phyloP scores from a whole-genome alignment of 345 rosid genomes.

The Noccaea caerulescens region DNA sequence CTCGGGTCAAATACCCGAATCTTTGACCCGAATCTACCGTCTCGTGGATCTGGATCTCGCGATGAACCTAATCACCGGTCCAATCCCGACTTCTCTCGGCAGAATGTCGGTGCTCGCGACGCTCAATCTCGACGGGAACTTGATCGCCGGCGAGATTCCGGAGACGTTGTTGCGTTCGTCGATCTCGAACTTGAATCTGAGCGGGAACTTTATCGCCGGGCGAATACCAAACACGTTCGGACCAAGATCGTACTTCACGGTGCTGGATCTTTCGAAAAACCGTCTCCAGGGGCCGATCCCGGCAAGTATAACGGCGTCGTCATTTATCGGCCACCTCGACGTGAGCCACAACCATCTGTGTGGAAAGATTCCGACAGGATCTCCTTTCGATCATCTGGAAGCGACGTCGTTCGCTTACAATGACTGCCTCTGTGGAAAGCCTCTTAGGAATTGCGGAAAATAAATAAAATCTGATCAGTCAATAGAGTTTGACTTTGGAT shows the following conservation, averaged over 20 bases:
- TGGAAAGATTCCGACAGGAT: slow-evolving; percentile 74
- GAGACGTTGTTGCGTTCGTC: slow-evolving; percentile 60
- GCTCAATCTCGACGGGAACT: slow-evolving; percentile 62
- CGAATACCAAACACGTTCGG: slow-evolving; percentile 72
- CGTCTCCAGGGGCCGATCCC: slow-evolving; percentile 69
- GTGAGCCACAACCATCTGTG: slow-evolving; percentile 84
- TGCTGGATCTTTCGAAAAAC: slow-evolving; percentile 71
- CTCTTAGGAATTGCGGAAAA: slow-evolving; percentile 60
- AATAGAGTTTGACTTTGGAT: neutral
- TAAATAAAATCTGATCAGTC: neutral
- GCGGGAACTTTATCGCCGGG: slow-evolving; percentile 60
- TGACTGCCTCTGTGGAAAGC: slow-evolving; percentile 82
- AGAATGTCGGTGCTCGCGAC: slow-evolving; percentile 78
- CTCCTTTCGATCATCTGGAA: slow-evolving; percentile 70
- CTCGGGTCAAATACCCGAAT: slow-evolving; percentile 63
- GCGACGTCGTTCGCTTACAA: slow-evolving; percentile 67
- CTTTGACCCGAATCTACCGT: slow-evolving; percentile 59
- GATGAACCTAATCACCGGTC: slow-evolving; percentile 59
- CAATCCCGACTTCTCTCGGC: slow-evolving; percentile 57
- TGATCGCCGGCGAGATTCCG: slow-evolving; percentile 64
- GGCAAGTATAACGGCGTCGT: slow-evolving; percentile 52
- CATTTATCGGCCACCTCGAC: slow-evolving; percentile 75
- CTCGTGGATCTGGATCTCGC: slow-evolving; percentile 81
- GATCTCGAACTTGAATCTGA: slow-evolving; percentile 76
- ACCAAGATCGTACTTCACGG: slow-evolving; percentile 70